Conservation (phyloP, 2,329 filamentous ascomycete species). For the Botrytis porri region DNA sequence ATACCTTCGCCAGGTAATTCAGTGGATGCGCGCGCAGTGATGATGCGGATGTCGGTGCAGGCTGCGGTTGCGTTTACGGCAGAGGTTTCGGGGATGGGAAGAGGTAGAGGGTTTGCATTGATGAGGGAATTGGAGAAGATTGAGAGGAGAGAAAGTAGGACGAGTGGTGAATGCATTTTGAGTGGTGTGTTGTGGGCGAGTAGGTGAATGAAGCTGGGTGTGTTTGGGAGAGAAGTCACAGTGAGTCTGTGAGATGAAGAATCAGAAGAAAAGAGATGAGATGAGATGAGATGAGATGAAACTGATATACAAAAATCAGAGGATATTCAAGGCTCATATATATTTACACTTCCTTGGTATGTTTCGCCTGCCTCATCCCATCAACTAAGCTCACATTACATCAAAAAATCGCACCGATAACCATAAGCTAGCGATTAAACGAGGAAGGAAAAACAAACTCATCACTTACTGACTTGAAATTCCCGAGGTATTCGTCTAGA, state of each 20-base stretch:
- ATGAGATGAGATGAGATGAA: neutral
- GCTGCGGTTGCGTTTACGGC: neutral
- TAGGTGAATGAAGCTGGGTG: neutral
- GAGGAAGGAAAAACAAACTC: neutral
- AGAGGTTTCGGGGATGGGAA: neutral
- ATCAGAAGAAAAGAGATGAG: neutral
- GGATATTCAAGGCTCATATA: neutral
- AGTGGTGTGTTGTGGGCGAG: neutral
- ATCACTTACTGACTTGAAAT: neutral
- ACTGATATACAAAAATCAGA: neutral
- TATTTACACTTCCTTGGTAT: neutral
- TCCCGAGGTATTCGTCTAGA: neutral
- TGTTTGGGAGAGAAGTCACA: neutral
- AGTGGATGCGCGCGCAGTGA: slow-evolving; percentile 11
- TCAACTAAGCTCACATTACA: neutral
- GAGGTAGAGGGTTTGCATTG: neutral
- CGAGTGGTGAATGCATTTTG: neutral
- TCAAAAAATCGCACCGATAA: neutral
- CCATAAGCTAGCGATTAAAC: neutral
- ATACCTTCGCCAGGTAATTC: neutral
- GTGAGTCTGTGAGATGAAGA: neutral
- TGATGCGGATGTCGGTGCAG: slow-evolving; percentile 7
- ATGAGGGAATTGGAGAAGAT: neutral
- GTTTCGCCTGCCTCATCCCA: neutral
- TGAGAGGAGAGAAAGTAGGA: neutral